Evolutionary conservation across 140 eudicot genomes (phyloP).

Genomic region (Ambrosia hybrid): DNA sequence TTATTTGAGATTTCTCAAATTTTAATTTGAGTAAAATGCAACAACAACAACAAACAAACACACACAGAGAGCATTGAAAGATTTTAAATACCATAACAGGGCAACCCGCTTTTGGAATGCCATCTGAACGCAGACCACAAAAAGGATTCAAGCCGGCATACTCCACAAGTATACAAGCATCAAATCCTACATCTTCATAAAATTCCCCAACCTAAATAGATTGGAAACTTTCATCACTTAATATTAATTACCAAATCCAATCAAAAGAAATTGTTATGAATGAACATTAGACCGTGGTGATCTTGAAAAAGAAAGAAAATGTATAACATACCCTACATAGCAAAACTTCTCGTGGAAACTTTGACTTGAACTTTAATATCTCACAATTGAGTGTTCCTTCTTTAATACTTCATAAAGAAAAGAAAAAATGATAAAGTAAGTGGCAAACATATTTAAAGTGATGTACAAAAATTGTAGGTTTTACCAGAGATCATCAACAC

Average conservation of each 20-base stretch:
- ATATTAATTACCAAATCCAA: background rate
- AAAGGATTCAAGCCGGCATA: slow-evolving; percentile 97
- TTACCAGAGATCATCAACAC: no score
- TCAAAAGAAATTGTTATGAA: background rate
- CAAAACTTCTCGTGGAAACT: slow-evolving; percentile 94
- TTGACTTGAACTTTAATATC: slow-evolving; percentile 83
- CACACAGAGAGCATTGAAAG: background rate
- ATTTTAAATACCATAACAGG: slow-evolving; percentile 73
- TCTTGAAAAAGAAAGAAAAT: background rate
- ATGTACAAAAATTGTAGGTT: background rate
- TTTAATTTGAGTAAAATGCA: background rate
- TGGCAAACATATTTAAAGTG: background rate
- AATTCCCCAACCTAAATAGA: slow-evolving; percentile 85
- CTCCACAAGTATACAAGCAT: slow-evolving; percentile 96
- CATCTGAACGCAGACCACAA: slow-evolving; percentile 87
- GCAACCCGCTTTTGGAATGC: slow-evolving; percentile 95
- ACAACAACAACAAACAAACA: background rate
- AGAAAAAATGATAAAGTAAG: background rate
- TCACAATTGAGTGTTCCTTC: slow-evolving; percentile 92
- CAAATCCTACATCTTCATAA: slow-evolving; percentile 93
- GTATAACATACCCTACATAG: slow-evolving; percentile 73
- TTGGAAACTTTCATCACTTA: slow-evolving; percentile 1
- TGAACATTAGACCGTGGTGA: slow-evolving; percentile 1
- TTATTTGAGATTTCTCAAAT: slow-evolving; percentile 2
- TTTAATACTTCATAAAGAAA: slow-evolving; percentile 58